Percentiles rank a stretch among this genome's conserved stretches.
phyloP scores from a whole-genome alignment of 805 yeast species.

The Pichia cephalocereana region DNA sequence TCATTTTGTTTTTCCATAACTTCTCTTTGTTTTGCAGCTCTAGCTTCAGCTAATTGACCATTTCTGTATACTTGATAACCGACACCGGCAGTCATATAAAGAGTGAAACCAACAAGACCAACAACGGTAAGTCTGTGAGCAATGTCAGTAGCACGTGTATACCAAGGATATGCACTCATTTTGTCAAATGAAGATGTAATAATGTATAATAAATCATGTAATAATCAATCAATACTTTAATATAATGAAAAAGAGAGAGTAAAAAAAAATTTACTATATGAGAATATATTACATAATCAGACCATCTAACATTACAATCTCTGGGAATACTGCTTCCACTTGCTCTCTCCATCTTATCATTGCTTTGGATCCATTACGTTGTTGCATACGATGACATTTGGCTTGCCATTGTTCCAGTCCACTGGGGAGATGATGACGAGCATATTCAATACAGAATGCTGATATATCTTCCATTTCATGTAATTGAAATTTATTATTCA shows the following conservation, averaged over 20 bases:
- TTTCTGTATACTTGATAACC: slow-evolving; percentile 43
- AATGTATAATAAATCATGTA: too few relatives aligned
- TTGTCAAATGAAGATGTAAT: neutral
- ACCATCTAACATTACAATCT: too few relatives aligned
- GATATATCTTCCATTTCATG: slow-evolving; percentile 44
- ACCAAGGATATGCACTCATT: slow-evolving; percentile 50
- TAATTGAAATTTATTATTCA: slow-evolving; percentile 9
- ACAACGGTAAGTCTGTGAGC: slow-evolving; percentile 66
- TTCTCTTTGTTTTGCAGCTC: slow-evolving; percentile 26
- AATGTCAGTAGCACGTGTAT: slow-evolving; percentile 61
- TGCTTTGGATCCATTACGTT: too few relatives aligned
- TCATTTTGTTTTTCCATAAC: slow-evolving; percentile 19
- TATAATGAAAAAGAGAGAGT: neutral
- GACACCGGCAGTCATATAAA: slow-evolving; percentile 43
- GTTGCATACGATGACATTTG: neutral
- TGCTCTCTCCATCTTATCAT: slow-evolving; percentile 11
- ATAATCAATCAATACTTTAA: too few relatives aligned
- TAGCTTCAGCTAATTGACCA: slow-evolving; percentile 41
- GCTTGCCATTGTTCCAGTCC: neutral
- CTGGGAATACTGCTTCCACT: slow-evolving; percentile 1
- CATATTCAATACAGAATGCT: slow-evolving; percentile 39
- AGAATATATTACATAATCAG: too few relatives aligned
- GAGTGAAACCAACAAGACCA: slow-evolving; percentile 46
- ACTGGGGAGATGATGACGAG: slow-evolving; percentile 9
- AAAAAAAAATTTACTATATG: too few relatives aligned